phyloP scores from a whole-genome alignment of 2,329 filamentous ascomycete species.

The Alternaria sp. region DNA sequence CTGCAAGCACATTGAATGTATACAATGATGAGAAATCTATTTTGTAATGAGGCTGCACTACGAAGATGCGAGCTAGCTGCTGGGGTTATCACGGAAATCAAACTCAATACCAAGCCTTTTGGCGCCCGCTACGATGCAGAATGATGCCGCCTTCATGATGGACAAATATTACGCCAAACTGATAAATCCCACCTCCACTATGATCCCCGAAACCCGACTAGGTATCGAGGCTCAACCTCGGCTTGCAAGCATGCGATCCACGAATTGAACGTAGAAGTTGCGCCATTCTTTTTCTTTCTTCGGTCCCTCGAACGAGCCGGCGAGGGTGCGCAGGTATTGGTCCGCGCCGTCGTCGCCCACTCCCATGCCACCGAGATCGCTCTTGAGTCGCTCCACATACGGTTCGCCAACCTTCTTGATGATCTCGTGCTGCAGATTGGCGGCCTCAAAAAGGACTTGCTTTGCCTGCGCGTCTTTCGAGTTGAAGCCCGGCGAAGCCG shows the following conservation, averaged over 20 bases:
- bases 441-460: constrained; percentile 87
- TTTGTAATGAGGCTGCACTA: neutral
- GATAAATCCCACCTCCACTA: constrained; percentile 7
- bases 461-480: constrained; percentile 87
- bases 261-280: constrained; percentile 54
- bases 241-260: constrained; percentile 40
- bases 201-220: constrained; percentile 5
- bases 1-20: neutral
- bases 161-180: constrained; percentile 13
- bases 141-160: constrained; percentile 10
- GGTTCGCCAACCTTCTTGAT: constrained; percentile 86
- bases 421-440: constrained; percentile 84
- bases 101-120: constrained; percentile 17
- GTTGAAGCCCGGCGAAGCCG: constrained; percentile 79
- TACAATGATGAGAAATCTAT: neutral
- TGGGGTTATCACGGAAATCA: constrained; percentile 28
- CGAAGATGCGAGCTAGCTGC: neutral
- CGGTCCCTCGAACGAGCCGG: constrained; percentile 40
- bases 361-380: constrained; percentile 70
- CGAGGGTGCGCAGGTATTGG: constrained; percentile 63
- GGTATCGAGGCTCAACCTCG: constrained; percentile 16
- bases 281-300: constrained; percentile 53
- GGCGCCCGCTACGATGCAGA: constrained; percentile 28
- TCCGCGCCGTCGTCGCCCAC: constrained; percentile 69
- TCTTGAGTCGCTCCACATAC: constrained; percentile 74